These are phyloP conservation scores for Areca catechu DNA, from an alignment of 176 grass and related monocot species.

Conservation along the genomic window DNA sequence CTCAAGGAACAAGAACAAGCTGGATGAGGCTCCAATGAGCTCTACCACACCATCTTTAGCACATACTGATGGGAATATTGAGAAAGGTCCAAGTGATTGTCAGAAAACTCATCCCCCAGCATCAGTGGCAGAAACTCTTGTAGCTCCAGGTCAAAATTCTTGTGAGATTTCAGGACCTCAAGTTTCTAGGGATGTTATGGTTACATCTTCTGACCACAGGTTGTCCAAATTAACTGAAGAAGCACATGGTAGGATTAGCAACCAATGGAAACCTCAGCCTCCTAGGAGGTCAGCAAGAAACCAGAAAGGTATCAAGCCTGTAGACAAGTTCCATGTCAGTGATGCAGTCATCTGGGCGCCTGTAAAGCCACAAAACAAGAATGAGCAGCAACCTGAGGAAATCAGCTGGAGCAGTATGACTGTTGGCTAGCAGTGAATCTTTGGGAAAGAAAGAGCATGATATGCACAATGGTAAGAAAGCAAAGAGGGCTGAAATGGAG, in stretches of 20 bases:
- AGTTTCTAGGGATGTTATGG: slow-evolving; percentile 30
- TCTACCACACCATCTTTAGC: slow-evolving; percentile 23
- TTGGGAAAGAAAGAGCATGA: slow-evolving; percentile 29
- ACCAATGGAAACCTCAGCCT: slow-evolving; percentile 46
- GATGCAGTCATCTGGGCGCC: slow-evolving; percentile 71
- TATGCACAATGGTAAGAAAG: slow-evolving; percentile 41
- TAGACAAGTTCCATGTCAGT: slow-evolving; percentile 49
- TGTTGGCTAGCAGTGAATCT: slow-evolving; percentile 17
- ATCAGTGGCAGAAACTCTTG: slow-evolving; percentile 39
- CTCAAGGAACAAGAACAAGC: slow-evolving; percentile 68
- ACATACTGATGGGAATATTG: slow-evolving; percentile 27
- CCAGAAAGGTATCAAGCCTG: slow-evolving; percentile 42
- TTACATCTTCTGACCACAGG: slow-evolving; percentile 25
- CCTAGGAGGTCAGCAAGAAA: slow-evolving; percentile 47
- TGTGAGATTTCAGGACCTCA: slow-evolving; percentile 37
- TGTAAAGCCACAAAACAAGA: slow-evolving; percentile 42
- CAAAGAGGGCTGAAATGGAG: slow-evolving; percentile 96
- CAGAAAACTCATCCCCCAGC: slow-evolving; percentile 30
- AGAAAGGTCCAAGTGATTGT: slow-evolving; percentile 27
- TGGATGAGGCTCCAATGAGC: slow-evolving; percentile 36
- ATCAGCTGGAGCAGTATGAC: slow-evolving; percentile 1
- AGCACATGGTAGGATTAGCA: slow-evolving; percentile 31
- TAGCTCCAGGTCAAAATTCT: slow-evolving; percentile 41
- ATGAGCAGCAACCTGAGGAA: slow-evolving; percentile 41
- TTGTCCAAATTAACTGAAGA: slow-evolving; percentile 29